Conservation (phyloP, 2,329 filamentous ascomycete genomes). For the Raffaelea arxii region DNA sequence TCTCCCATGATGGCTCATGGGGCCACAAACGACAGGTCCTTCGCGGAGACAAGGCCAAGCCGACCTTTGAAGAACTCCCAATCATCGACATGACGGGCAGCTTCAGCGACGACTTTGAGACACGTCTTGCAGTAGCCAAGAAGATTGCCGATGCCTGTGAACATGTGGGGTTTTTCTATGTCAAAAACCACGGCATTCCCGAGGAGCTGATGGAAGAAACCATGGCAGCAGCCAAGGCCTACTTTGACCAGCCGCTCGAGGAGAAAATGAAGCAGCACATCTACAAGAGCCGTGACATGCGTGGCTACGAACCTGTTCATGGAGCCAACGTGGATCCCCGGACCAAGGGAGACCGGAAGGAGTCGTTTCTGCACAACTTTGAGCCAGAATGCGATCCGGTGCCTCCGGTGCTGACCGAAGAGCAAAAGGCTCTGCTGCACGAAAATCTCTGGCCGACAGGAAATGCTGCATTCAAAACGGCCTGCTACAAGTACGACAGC, state of each 20-base stretch:
- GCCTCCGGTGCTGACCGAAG: conserved; percentile 6
- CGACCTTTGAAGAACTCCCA: conserved; percentile 5
- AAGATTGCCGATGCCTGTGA: conserved; percentile 12
- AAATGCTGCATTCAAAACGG: conserved; percentile 2
- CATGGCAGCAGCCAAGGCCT: conserved; percentile 19
- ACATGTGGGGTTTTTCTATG: conserved; percentile 20
- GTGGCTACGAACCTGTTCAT: conserved; percentile 7
- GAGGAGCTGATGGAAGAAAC: conserved; percentile 18
- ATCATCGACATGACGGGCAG: conserved; percentile 5
- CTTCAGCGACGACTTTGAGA: conserved; percentile 4
- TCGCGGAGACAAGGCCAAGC: conserved; percentile 2
- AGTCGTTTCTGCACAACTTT: conserved; percentile 11
- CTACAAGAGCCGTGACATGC: conserved; percentile 7
- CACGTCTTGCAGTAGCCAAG: conserved; percentile 1
- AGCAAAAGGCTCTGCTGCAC: conserved; percentile 4
- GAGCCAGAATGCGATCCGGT: conserved; percentile 8
- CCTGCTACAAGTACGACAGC: conserved; percentile 4
- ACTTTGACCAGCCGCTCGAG: conserved; percentile 21
- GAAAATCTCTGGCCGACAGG: conserved; percentile 4
- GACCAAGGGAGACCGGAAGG: conserved; percentile 10
- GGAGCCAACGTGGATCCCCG: conserved; percentile 6
- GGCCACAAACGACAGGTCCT: conserved; percentile 10
- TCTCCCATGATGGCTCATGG: conserved; percentile 8
- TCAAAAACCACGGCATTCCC: conserved; percentile 21
- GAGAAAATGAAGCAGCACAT: conserved; percentile 20